Percentiles rank a stretch among this genome's conserved stretches.
Conservation (phyloP, 2,329 filamentous ascomycete genomes). For the Didymella sp. region DNA sequence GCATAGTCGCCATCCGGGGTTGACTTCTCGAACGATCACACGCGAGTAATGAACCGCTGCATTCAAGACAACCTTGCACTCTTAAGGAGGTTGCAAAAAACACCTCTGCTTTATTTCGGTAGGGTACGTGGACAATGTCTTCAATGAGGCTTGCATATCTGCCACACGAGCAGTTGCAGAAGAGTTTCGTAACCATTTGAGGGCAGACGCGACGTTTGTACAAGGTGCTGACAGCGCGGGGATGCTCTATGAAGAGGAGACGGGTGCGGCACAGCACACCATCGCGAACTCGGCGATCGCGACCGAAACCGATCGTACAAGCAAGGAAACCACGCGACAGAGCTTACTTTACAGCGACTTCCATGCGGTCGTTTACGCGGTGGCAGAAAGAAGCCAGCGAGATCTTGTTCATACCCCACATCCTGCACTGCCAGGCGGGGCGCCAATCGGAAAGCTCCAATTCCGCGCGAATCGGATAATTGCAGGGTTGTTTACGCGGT, state of each 20-base stretch:
- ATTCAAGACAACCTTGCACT: not conserved
- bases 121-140: not conserved
- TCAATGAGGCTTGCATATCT: no score
- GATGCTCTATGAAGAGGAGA: not conserved
- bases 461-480: constrained; percentile 2
- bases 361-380: constrained; percentile 7
- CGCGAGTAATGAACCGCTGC: not conserved
- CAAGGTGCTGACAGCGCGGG: not conserved
- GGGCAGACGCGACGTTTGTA: not conserved
- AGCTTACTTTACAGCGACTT: not conserved
- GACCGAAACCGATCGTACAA: not conserved
- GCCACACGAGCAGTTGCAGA: no score
- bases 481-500: constrained; percentile 9
- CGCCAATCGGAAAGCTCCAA: not conserved
- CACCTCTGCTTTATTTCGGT: no score
- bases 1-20: not conserved
- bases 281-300: not conserved
- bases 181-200: not conserved
- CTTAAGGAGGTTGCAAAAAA: not conserved
- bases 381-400: not conserved
- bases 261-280: not conserved
- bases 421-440: not conserved
- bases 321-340: not conserved
- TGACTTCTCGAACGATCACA: not conserved
- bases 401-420: not conserved